A percentile compares a stretch with the other conserved stretches of the same genome.
Conservation (phyloP, 371 early-diverging fungal species). For the Rhizopus arrhizus region DNA sequence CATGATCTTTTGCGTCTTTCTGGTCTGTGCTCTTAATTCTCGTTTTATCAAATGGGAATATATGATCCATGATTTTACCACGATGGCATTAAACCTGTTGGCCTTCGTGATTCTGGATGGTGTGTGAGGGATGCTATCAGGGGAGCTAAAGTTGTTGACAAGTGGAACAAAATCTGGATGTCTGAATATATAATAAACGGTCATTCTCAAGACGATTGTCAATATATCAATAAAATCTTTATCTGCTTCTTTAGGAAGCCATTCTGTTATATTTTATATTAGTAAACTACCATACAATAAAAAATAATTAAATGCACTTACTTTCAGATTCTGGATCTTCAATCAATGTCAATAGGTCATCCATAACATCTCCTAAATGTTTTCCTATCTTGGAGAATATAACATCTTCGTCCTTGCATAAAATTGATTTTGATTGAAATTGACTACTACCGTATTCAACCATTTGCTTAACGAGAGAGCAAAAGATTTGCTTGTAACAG, state of each 20-base stretch:
- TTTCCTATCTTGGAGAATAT: slow-evolving; percentile 30
- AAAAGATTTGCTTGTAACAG: slow-evolving; percentile 31
- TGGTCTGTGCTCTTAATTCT: background rate
- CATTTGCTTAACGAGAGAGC: slow-evolving; percentile 24
- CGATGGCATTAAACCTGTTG: slow-evolving; percentile 35
- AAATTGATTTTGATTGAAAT: background rate
- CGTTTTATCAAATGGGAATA: slow-evolving; percentile 28
- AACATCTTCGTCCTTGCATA: slow-evolving; percentile 31
- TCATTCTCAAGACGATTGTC: slow-evolving; percentile 18
- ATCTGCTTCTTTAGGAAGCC: slow-evolving; percentile 9
- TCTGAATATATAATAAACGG: slow-evolving; percentile 43
- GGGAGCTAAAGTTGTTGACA: slow-evolving; percentile 42
- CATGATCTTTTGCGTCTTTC: slow-evolving; percentile 1
- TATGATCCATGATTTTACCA: slow-evolving; percentile 38
- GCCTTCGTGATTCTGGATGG: slow-evolving; percentile 38
- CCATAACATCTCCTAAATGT: slow-evolving; percentile 16
- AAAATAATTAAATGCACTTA: background rate
- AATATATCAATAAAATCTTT: slow-evolving; percentile 6
- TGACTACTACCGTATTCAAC: slow-evolving; percentile 33
- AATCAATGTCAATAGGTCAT: slow-evolving; percentile 11
- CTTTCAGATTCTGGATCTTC: slow-evolving; percentile 7
- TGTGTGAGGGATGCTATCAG: slow-evolving; percentile 33
- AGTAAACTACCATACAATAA: background rate
- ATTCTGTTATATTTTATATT: slow-evolving; percentile 5
- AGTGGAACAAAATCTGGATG: slow-evolving; percentile 53